Evolutionary conservation across 768 basidiomycete species (phyloP).

Genomic region (Suillus occidentalis): DNA sequence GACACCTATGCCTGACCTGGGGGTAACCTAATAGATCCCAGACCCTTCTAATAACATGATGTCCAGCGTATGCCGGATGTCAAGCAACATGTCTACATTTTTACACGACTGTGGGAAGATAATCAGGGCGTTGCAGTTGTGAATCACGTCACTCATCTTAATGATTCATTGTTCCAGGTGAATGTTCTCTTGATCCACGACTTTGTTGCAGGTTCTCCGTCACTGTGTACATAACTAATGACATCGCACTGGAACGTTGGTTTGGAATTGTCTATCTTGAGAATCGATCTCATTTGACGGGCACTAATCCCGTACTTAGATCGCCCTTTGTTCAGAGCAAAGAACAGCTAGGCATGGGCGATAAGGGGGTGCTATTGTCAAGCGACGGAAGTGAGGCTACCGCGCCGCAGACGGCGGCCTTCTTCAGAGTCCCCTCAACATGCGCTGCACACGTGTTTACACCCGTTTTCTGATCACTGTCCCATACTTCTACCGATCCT

Average conservation of each 20-base stretch:
- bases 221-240: not conserved
- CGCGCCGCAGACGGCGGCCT: slow-evolving; percentile 13
- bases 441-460: slow-evolving; percentile 9
- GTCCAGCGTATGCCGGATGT: not conserved
- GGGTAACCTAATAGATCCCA: not conserved
- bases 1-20: not conserved
- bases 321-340: not conserved
- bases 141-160: not conserved
- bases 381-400: slow-evolving; percentile 32
- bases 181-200: slow-evolving; percentile 1
- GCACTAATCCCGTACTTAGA: not conserved
- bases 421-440: slow-evolving; percentile 11
- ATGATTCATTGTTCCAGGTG: not conserved
- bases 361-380: slow-evolving; percentile 26
- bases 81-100: not conserved
- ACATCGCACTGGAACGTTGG: not conserved
- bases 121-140: not conserved
- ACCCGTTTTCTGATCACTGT: slow-evolving; percentile 17
- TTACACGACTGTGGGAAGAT: slow-evolving; percentile 4
- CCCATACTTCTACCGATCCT: not conserved
- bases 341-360: slow-evolving; percentile 14
- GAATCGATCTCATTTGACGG: not conserved
- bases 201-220: not conserved
- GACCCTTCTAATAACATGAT: not conserved
- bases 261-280: not conserved